Conservation (phyloP, 257 asterid genomes). For the Solanum tarijense region DNA sequence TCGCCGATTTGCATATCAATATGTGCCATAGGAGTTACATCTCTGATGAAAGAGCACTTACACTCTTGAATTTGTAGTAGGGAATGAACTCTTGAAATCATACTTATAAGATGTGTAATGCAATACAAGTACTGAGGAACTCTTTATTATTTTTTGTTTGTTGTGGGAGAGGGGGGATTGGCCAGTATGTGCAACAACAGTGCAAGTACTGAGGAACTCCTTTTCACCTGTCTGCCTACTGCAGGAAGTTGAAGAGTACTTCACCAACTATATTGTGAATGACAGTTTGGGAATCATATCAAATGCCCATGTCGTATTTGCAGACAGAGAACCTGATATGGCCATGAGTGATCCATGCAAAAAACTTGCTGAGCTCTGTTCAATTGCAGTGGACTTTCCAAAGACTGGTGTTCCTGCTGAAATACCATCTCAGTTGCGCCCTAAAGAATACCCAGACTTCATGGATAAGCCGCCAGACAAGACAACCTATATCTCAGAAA, state of each 20-base stretch:
- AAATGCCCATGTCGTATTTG: constrained; percentile 72
- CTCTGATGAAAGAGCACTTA: background rate
- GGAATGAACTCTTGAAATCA: background rate
- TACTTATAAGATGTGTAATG: background rate
- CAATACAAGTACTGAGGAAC: background rate
- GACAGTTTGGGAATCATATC: constrained; percentile 72
- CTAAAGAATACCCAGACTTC: constrained; percentile 76
- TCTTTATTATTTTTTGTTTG: background rate
- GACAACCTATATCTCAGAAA: constrained; percentile 31
- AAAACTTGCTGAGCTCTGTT: constrained; percentile 49
- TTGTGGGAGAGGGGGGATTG: background rate
- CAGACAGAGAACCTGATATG: constrained; percentile 46
- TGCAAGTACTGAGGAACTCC: background rate
- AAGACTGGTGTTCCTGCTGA: constrained; percentile 87
- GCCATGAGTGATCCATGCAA: constrained; percentile 50
- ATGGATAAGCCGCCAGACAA: constrained; percentile 82
- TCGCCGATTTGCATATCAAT: background rate
- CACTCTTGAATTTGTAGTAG: background rate
- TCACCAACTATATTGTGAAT: constrained; percentile 72
- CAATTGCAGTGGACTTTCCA: constrained; percentile 86
- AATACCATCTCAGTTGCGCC: constrained; percentile 64
- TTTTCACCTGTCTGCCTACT: background rate
- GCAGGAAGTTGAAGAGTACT: constrained; percentile 81
- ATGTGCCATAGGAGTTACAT: background rate
- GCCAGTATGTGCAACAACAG: background rate